These are phyloP conservation scores for Juglanconis oblonga DNA, from an alignment of 2,329 filamentous ascomycete species.

Conservation along the genomic window DNA sequence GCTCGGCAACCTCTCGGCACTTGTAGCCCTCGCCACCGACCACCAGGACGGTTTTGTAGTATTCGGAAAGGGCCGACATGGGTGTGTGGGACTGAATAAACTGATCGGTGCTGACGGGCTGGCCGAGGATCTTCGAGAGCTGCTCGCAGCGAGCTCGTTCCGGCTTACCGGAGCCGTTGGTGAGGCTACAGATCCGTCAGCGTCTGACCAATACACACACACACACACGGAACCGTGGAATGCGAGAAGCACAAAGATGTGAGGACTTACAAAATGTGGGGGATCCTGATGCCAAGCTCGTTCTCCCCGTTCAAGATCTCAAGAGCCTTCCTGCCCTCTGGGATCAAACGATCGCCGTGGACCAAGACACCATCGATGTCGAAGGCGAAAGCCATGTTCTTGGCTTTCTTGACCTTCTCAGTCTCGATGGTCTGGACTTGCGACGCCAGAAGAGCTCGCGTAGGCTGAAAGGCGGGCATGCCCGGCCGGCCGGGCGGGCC, in stretches of 20 bases:
- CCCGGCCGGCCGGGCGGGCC: conserved; percentile 47
- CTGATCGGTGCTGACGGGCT: conserved; percentile 65
- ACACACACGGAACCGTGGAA: neutral
- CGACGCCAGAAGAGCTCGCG: conserved; percentile 65
- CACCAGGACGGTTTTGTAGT: conserved; percentile 74
- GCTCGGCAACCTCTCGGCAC: conserved; percentile 69
- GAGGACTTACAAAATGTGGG: conserved; percentile 56
- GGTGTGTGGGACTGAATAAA: conserved; percentile 78
- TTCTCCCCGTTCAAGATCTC: conserved; percentile 74
- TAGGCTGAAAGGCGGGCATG: conserved; percentile 57
- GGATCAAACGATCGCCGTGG: conserved; percentile 68
- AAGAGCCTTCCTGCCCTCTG: conserved; percentile 62
- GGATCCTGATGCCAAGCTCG: conserved; percentile 74
- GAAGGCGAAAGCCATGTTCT: conserved; percentile 81
- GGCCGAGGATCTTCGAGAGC: conserved; percentile 62
- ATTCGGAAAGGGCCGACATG: conserved; percentile 72
- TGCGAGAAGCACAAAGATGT: no score
- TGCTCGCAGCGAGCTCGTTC: conserved; percentile 64
- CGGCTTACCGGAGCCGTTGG: conserved; percentile 71
- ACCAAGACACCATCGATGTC: conserved; percentile 77
- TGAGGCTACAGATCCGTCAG: conserved; percentile 40
- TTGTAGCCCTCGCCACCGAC: conserved; percentile 74
- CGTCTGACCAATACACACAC: neutral
- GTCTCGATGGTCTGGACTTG: conserved; percentile 67
- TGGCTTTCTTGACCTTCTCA: conserved; percentile 65